phyloP scores from a whole-genome alignment of 2,329 filamentous ascomycete species.

The Trichoderma guizhouense region DNA sequence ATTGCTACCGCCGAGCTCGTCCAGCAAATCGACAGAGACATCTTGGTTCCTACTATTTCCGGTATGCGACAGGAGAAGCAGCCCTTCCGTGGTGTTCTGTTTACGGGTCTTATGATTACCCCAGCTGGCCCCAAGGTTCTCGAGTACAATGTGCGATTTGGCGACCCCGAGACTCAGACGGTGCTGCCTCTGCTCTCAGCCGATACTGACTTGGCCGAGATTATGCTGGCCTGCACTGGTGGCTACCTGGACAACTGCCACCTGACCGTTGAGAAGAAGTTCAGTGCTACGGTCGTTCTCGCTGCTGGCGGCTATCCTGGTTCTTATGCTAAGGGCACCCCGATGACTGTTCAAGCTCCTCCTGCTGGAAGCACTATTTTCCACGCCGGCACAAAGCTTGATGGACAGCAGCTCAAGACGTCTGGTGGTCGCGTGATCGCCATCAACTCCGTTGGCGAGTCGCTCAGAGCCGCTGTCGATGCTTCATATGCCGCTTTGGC shows the following conservation, averaged over 20 bases:
- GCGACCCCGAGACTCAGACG: constrained; percentile 88
- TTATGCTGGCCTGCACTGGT: constrained; percentile 82
- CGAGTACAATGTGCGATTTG: constrained; percentile 92
- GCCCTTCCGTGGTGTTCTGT: constrained; percentile 71
- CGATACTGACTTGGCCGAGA: constrained; percentile 79
- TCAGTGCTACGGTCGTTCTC: constrained; percentile 89
- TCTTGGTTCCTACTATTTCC: constrained; percentile 85
- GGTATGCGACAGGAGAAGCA: constrained; percentile 81
- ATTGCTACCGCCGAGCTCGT: constrained; percentile 74
- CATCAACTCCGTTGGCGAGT: constrained; percentile 70
- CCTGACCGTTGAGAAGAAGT: constrained; percentile 65
- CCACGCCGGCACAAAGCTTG: constrained; percentile 81
- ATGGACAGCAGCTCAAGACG: constrained; percentile 63
- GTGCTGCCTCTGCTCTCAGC: constrained; percentile 72
- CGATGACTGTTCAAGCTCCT: constrained; percentile 48
- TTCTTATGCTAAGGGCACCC: constrained; percentile 74
- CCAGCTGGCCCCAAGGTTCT: constrained; percentile 74
- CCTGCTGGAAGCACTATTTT: constrained; percentile 65
- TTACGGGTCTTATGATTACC: constrained; percentile 93
- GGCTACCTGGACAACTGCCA: constrained; percentile 68
- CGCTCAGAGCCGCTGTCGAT: constrained; percentile 76
- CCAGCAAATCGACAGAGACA: constrained; percentile 71
- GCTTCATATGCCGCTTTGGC: constrained; percentile 84
- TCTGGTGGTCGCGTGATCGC: constrained; percentile 91
- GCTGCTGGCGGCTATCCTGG: constrained; percentile 90